Base-by-base conservation (phyloP, 2,329 filamentous ascomycete species). In the Fusarium transvaalense region DNA sequence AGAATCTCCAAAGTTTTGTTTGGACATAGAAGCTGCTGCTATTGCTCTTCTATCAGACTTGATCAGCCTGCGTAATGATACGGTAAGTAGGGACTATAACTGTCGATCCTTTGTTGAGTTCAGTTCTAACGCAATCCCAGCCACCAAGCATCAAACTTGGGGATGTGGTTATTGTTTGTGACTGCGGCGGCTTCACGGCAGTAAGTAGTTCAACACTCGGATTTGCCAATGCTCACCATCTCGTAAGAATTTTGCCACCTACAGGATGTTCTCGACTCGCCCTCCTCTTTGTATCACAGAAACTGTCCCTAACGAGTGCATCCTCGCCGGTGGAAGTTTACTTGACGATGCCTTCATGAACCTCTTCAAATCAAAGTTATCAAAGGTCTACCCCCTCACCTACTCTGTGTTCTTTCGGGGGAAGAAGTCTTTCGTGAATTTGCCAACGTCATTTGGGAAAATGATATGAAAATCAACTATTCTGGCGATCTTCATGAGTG, bases 1-100 rank as follows among this genome's bases (percentile, higher is more conserved):
- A n/a, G n/a, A n/a, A n/a, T n/a, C n/a, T n/a, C n/a, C n/a, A n/a
- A n/a, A n/a, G n/a, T n/a, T n/a, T n/a, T n/a, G n/a, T n/a, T n/a
- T n/a, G n/a, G n/a, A n/a, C n/a, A 12, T 59, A 10, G 50, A 61
- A 13, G 50, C 37, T 10, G 15, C 61, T 5, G 38, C 57, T 9
- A n/a, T 56, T 23, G 29, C 27, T 1, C 8, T 51, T 4, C 5
- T 51, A 1, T 5, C 29, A 4, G 12, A 13, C 31, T 6, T 48
- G 9, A n/a, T 2, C 7, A 34, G 5, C 12, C 29, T 6, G 31
- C 15, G 7, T 17, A 7, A 13, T 21, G 27, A 2, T 9, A 2
- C 3, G 12, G 51, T 47, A 29, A 23, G 31, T 29, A 5, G 5
- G 13, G 13, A 27, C 23, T 46, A 46, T 27, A 4, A 10, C 9